Evolutionary conservation across 148 eudicot species (phyloP), one percentile per base, ranked within the genome.

Genomic region (Silene uniflora): DNA sequence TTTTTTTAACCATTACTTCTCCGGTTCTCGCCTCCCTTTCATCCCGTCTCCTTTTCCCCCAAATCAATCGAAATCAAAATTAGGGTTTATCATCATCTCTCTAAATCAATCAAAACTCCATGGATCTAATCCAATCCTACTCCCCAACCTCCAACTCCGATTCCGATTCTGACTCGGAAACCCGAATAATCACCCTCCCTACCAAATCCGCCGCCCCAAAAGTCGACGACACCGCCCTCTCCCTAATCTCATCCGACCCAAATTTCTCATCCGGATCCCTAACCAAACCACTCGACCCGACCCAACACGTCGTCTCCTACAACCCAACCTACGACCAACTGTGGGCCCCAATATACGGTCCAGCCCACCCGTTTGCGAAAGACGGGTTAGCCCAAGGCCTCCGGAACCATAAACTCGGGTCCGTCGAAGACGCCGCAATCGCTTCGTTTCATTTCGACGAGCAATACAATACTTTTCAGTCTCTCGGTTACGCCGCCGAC

Each of bases 291-390:
- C 79, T 91, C 19, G 97, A 94, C 79, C 98, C 97, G 5, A 81
- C 90, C 42, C 93, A 86, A 7, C 97, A 90, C 77, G 66, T 88
- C 18, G 95, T 94, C 69, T 23, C 81, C 44, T 91, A 82, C 87
- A 91, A 94, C 63, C 98, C 98, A 5, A 90, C 96, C 1, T 87
- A 82, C 86, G 98, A 94, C 46, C 98, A 94, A 83, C 90, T 94
- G 1, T 94, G 98, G 98, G 90, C 97, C 42, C 98, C 98, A 0
- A 87, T 90, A n/a, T 80, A 77, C 29, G 98, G 98, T 23, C 98
- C 98, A 0, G 84, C 97, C 7, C 98, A 94, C 47, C 97, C 98
- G 16, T 94, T 83, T 78, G 93, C 98, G 10, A 94, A 91, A 63
- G 96, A 94, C 73, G 98, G 98, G 0, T 47, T 93, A 0, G 98